Base-by-base conservation (phyloP, 257 asterid species). In the Avicennia marina region DNA sequence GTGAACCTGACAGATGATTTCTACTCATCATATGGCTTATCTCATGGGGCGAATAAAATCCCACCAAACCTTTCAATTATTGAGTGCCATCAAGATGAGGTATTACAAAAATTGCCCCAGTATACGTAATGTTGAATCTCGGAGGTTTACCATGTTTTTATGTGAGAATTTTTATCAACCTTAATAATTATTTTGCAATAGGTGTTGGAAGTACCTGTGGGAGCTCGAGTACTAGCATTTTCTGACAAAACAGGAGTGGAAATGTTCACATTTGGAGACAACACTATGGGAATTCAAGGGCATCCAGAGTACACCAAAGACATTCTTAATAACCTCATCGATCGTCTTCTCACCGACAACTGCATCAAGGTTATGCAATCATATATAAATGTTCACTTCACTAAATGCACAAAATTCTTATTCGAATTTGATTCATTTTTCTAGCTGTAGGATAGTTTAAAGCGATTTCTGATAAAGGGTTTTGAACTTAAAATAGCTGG, bases 51-150 rank as follows among this genome's bases (percentile, higher is more conserved):
- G n/a, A n/a, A 73, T 17, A 75, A 78, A 54, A 71, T 78, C 43
- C 89, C 95, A 48, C 58, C 56, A 9, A 24, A 54, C 27, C 77
- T 87, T 65, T 75, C 85, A 0, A 65, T 87, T 33, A 80, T 87
- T 40, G 66, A 87, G 70, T 82, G 89, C 57, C 96, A 87, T 53
- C 89, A 81, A 72, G 96, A 87, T 52, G 93, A 87, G 91, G 95
- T 83, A 61, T 25, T 7, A 1, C 18, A 52, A 8, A 21, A 4
- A 43, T 1, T 16, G 26, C 26, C 11, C 31, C 7, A 15, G 11
- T 46, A 3, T 11, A 46, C 7, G 22, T 46, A 5, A 7, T 46
- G 53, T 24, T 18, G 25, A 27, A 4, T 5, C 16, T 17, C 15
- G 17, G 46, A 20, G 18, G 6, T 19, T 16, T 15, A 19, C 15